phyloP scores from a whole-genome alignment of 1,284 basidiomycete species.

The Anthracocystis setariae region DNA sequence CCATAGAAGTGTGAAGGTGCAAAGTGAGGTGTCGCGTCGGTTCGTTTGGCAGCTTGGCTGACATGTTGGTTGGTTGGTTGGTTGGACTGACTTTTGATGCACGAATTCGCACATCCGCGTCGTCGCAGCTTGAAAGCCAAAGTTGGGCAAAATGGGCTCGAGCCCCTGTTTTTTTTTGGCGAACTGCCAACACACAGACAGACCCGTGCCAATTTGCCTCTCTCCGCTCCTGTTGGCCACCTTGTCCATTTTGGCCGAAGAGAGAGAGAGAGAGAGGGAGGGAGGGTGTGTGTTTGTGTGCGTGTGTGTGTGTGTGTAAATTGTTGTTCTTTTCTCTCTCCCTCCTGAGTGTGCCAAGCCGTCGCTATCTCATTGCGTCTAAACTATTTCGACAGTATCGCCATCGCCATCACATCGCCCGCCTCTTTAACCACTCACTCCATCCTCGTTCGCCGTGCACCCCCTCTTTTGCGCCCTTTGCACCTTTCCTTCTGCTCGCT shows the following conservation, averaged over 20 bases:
- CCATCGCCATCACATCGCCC: slow-evolving; percentile 9
- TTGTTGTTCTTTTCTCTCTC: background rate
- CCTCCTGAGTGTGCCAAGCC: slow-evolving; percentile 3
- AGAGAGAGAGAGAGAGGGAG: too few relatives aligned
- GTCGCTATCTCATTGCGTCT: slow-evolving; percentile 9
- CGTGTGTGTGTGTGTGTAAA: background rate
- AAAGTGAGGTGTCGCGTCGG: slow-evolving; percentile 43
- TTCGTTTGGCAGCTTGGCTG: slow-evolving; percentile 9
- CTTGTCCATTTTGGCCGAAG: too few relatives aligned
- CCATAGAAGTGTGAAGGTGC: too few relatives aligned
- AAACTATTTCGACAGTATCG: slow-evolving; percentile 25
- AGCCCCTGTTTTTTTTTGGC: slow-evolving; percentile 36
- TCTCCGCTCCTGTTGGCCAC: background rate
- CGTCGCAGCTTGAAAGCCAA: too few relatives aligned
- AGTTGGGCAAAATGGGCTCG: slow-evolving; percentile 14
- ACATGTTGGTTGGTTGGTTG: too few relatives aligned
- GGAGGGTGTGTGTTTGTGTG: too few relatives aligned
- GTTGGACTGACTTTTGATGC: slow-evolving; percentile 5
- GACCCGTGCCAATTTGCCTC: background rate
- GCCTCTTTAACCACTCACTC: slow-evolving; percentile 5
- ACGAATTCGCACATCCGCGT: slow-evolving; percentile 20
- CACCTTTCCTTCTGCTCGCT: slow-evolving; percentile 3
- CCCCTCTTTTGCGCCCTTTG: slow-evolving; percentile 10
- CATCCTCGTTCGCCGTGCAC: slow-evolving; percentile 18
- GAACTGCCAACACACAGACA: slow-evolving; percentile 28